phyloP scores from a whole-genome alignment of 2,329 filamentous ascomycete species.

The Fusarium tuaranense region DNA sequence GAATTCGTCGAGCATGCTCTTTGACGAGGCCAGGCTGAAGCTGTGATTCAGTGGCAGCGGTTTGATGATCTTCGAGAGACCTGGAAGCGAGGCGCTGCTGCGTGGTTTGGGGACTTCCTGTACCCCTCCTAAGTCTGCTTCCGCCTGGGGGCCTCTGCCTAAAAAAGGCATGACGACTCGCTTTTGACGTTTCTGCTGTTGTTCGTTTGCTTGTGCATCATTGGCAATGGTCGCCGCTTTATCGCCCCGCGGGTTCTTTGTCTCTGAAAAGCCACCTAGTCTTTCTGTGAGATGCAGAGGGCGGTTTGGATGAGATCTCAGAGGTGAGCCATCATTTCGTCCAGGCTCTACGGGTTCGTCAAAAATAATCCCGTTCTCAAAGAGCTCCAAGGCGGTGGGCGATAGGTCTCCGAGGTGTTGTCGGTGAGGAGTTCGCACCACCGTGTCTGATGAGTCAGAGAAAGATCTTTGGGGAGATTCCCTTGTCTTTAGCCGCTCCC shows the following conservation, averaged over 20 bases:
- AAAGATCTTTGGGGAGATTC: background rate
- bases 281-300: background rate
- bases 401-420: constrained; percentile 40
- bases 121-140: constrained; percentile 26
- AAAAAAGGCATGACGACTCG: constrained; percentile 51
- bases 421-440: constrained; percentile 51
- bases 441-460: constrained; percentile 51
- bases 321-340: background rate
- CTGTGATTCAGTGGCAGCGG: constrained; percentile 7
- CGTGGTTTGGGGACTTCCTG: constrained; percentile 7
- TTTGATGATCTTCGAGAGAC: constrained; percentile 4
- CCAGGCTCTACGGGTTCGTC: constrained; percentile 25
- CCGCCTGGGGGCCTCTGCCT: constrained; percentile 41
- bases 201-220: background rate
- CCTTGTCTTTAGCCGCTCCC: background rate
- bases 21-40: constrained; percentile 7
- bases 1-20: constrained; percentile 2
- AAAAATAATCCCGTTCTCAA: constrained; percentile 49
- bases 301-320: background rate
- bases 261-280: background rate
- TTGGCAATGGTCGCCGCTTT: background rate
- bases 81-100: constrained; percentile 12
- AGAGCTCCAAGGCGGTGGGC: constrained; percentile 46
- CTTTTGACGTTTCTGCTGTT: constrained; percentile 3
- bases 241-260: constrained; percentile 4